phyloP scores from a whole-genome alignment of 805 yeast species.

The Ogataea trehalophila region DNA sequence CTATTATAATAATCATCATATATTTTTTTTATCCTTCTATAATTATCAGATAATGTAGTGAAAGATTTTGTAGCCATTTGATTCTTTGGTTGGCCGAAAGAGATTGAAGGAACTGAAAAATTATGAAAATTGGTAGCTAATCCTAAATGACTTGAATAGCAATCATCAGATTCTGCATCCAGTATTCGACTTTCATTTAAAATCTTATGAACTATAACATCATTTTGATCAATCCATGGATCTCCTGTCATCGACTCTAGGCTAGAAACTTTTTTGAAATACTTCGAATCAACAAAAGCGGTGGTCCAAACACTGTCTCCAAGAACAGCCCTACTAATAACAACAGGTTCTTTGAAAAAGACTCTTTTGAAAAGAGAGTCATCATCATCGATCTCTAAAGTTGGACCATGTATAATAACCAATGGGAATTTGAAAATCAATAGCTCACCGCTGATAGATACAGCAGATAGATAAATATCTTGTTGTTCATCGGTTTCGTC shows the following conservation, averaged over 20 bases:
- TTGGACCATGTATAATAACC: slow-evolving; percentile 9
- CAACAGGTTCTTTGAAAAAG: slow-evolving; percentile 29
- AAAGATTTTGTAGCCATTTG: slow-evolving; percentile 7
- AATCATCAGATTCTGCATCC: slow-evolving; percentile 35
- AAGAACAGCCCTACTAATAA: slow-evolving; percentile 31
- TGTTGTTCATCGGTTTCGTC: slow-evolving; percentile 4
- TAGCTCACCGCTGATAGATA: slow-evolving; percentile 41
- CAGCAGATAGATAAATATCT: slow-evolving; percentile 32
- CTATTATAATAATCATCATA: slow-evolving; percentile 26
- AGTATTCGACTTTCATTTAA: slow-evolving; percentile 38
- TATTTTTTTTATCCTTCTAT: slow-evolving; percentile 24
- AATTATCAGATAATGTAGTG: slow-evolving; percentile 24
- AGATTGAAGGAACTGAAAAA: slow-evolving; percentile 22
- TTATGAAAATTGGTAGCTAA: slow-evolving; percentile 31
- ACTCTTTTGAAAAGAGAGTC: slow-evolving; percentile 14
- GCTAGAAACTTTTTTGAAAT: slow-evolving; percentile 46
- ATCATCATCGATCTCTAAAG: neutral
- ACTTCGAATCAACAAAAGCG: slow-evolving; percentile 32
- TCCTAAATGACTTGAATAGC: slow-evolving; percentile 36
- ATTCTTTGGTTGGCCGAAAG: slow-evolving; percentile 13
- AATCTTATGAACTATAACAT: slow-evolving; percentile 25
- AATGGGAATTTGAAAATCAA: slow-evolving; percentile 34
- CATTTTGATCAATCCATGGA: slow-evolving; percentile 30
- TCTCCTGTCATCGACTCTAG: slow-evolving; percentile 48
- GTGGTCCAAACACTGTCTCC: slow-evolving; percentile 54